Conservation (phyloP, 345 rosid genomes). For the Euphorbia peplus region DNA sequence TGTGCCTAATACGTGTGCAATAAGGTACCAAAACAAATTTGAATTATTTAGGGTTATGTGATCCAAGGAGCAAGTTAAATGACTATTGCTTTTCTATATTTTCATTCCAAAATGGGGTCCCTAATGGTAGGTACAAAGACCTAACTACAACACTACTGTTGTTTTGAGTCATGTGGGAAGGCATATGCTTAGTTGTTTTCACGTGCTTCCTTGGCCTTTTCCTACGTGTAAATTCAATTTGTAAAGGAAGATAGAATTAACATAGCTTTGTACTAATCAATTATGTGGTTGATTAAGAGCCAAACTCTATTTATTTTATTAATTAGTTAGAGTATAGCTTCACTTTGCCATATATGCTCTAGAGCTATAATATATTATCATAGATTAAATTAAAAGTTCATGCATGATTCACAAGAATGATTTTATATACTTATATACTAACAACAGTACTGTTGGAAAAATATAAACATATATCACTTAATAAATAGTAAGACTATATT, state of each 20-base stretch:
- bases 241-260: neutral
- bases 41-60: no score
- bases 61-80: neutral
- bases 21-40: no score
- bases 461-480: no score
- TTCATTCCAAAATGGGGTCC: neutral
- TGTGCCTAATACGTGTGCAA: no score
- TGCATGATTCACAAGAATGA: slow-evolving; percentile 16
- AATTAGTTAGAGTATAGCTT: neutral
- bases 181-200: slow-evolving; percentile 37
- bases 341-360: neutral
- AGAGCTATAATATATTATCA: neutral
- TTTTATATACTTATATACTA: neutral
- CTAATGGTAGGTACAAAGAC: slow-evolving; percentile 26
- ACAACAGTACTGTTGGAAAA: no score
- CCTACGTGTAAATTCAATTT: neutral
- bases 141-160: slow-evolving; percentile 36
- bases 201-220: slow-evolving; percentile 18
- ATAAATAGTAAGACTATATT: no score
- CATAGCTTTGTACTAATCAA: neutral
- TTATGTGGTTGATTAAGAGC: neutral
- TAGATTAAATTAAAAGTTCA: neutral
- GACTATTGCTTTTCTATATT: neutral
- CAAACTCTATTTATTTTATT: neutral
- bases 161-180: slow-evolving; percentile 29